Evolutionary conservation across 2,329 filamentous ascomycete genomes (phyloP).

Genomic region (Neophaeococcomyces mojaviensis): DNA sequence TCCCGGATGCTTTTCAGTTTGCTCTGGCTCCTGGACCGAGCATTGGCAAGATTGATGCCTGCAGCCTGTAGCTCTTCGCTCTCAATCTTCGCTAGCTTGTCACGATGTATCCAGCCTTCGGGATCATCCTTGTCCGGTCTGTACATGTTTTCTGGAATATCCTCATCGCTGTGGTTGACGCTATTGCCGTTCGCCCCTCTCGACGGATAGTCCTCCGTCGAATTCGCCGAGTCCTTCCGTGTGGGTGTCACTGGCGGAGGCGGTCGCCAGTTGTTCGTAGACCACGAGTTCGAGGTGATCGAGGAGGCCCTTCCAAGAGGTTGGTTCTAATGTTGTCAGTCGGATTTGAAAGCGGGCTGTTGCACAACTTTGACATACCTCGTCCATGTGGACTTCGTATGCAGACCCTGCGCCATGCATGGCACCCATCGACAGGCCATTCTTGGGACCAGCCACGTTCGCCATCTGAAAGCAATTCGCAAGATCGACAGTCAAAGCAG

Average conservation of each 20-base stretch:
- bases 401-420: constrained; percentile 3
- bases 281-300: not conserved
- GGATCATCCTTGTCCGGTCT: constrained; percentile 26
- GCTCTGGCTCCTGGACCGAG: constrained; percentile 31
- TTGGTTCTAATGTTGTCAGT: constrained; percentile 4
- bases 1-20: constrained; percentile 29
- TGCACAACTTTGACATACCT: constrained; percentile 6
- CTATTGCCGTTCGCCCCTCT: constrained; percentile 14
- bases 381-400: constrained; percentile 3
- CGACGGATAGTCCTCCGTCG: constrained; percentile 18
- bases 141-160: constrained; percentile 24
- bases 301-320: not conserved
- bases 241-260: not conserved
- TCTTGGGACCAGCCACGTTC: constrained; percentile 3
- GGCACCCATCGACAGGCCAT: constrained; percentile 8
- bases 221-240: constrained; percentile 20
- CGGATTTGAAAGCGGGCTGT: not conserved
- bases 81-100: constrained; percentile 44
- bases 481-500: not conserved
- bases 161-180: constrained; percentile 10
- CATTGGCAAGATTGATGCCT: constrained; percentile 35
- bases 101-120: constrained; percentile 44
- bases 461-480: not conserved
- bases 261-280: not conserved
- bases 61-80: constrained; percentile 44